Conservation (phyloP, 108 stramenopile genomes). For the Cyclotella baltica region DNA sequence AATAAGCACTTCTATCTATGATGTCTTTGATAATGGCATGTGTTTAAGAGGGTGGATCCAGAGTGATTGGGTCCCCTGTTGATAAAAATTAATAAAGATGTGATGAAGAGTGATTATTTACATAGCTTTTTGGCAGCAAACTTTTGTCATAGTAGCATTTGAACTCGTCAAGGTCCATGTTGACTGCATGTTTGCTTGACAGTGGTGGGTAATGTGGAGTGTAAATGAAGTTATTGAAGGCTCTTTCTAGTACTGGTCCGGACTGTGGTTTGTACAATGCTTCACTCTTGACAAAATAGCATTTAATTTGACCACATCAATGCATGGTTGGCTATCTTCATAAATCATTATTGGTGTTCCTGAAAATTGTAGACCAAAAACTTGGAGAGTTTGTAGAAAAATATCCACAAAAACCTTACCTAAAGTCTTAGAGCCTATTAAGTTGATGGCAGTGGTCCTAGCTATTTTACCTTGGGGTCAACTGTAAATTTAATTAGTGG, state of each 20-base stretch:
- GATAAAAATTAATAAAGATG: too few relatives aligned
- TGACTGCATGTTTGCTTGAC: conserved; percentile 2
- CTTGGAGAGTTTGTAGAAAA: background rate
- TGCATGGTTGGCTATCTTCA: conserved; percentile 22
- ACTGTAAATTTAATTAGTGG: background rate
- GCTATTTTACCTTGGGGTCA: background rate
- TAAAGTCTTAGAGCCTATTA: background rate
- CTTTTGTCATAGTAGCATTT: background rate
- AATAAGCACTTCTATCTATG: too few relatives aligned
- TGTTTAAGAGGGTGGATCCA: too few relatives aligned
- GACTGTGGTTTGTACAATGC: conserved; percentile 17
- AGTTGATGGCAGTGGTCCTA: background rate
- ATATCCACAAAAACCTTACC: background rate
- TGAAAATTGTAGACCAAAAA: conserved; percentile 3
- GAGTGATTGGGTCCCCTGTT: too few relatives aligned
- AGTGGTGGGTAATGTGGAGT: conserved; percentile 16
- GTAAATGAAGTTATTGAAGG: conserved; percentile 7
- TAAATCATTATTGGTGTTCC: conserved; percentile 8
- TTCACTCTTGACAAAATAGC: conserved; percentile 7
- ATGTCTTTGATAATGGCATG: too few relatives aligned
- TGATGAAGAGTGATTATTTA: too few relatives aligned
- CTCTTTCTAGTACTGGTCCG: conserved; percentile 11
- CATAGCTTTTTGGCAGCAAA: background rate
- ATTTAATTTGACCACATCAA: conserved; percentile 3
- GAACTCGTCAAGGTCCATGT: background rate